Evolutionary conservation across 2,329 filamentous ascomycete species (phyloP).

Genomic region (Cytospora piceae): DNA sequence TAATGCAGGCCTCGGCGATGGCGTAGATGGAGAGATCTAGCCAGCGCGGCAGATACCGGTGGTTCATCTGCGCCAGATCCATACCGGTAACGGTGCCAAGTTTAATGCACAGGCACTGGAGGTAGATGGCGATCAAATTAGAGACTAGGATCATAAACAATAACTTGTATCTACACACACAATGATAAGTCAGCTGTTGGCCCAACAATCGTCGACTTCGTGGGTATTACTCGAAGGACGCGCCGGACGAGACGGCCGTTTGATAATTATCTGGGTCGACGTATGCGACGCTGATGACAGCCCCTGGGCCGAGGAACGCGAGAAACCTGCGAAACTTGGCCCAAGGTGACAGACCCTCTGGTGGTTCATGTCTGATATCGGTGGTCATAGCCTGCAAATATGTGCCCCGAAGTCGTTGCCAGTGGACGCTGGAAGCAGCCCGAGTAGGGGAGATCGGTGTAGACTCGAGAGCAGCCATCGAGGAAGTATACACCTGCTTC

Average conservation of each 20-base stretch:
- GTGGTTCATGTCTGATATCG: neutral
- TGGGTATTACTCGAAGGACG: conserved; percentile 51
- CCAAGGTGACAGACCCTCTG: neutral
- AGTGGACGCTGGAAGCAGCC: neutral
- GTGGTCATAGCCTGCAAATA: neutral
- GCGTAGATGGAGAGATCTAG: conserved; percentile 62
- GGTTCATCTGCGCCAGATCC: conserved; percentile 66
- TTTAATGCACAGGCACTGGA: conserved; percentile 66
- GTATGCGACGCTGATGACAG: conserved; percentile 38
- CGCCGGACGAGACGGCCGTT: conserved; percentile 55
- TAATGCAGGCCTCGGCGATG: conserved; percentile 65
- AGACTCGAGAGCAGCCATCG: neutral
- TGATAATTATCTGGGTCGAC: conserved; percentile 39
- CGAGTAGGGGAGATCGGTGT: conserved; percentile 33
- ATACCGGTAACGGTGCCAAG: conserved; percentile 69
- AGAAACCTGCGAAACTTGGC: conserved; percentile 33
- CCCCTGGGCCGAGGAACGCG: conserved; percentile 36
- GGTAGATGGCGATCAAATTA: conserved; percentile 69
- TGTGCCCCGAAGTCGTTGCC: neutral
- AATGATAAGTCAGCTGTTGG: too few relatives aligned
- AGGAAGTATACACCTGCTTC: neutral
- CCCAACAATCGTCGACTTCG: too few relatives aligned
- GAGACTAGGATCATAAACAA: conserved; percentile 68
- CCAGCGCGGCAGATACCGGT: conserved; percentile 65
- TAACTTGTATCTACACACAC: conserved; percentile 50